These are phyloP conservation scores for Aspergillus steynii DNA, from an alignment of 495 filamentous ascomycete species.

Conservation along the genomic window DNA sequence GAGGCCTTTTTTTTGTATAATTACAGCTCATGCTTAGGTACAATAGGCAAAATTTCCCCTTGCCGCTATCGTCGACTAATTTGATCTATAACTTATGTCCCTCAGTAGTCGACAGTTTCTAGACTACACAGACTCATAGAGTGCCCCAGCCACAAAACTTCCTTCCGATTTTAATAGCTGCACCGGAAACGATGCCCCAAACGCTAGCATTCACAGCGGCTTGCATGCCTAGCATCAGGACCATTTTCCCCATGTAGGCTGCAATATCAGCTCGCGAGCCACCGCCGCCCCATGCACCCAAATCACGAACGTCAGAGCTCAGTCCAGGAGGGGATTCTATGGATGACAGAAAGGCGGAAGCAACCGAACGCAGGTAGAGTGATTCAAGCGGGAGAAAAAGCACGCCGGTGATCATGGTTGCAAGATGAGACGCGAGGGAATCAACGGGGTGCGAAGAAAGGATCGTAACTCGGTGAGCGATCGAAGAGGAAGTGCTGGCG, in stretches of 20 bases:
- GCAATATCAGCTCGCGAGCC: slow-evolving; percentile 35
- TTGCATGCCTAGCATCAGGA: slow-evolving; percentile 49
- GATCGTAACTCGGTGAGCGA: slow-evolving; percentile 46
- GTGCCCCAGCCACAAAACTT: slow-evolving; percentile 50
- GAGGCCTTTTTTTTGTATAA: not conserved
- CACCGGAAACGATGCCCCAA: slow-evolving; percentile 45
- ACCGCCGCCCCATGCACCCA: slow-evolving; percentile 44
- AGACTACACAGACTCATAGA: slow-evolving; percentile 24
- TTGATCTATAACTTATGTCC: too few relatives aligned
- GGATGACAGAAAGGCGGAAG: slow-evolving; percentile 39
- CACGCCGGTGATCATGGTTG: slow-evolving; percentile 41
- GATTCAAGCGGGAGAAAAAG: slow-evolving; percentile 51
- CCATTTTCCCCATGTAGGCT: slow-evolving; percentile 45
- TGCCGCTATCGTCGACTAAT: not conserved
- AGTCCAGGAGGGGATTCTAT: slow-evolving; percentile 22
- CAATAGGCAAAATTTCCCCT: not conserved
- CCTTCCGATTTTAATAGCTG: slow-evolving; percentile 46
- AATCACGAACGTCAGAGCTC: slow-evolving; percentile 33
- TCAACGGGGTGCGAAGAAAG: slow-evolving; percentile 51
- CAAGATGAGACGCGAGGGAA: slow-evolving; percentile 45
- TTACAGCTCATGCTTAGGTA: not conserved
- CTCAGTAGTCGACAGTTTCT: not conserved
- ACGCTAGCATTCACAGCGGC: slow-evolving; percentile 43
- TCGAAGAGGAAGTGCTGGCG: slow-evolving; percentile 9
- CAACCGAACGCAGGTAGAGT: slow-evolving; percentile 48